A percentile compares a stretch with the other conserved stretches of the same genome.
phyloP scores from a whole-genome alignment of 2,329 filamentous ascomycete species.

The Diplodia mutila region DNA sequence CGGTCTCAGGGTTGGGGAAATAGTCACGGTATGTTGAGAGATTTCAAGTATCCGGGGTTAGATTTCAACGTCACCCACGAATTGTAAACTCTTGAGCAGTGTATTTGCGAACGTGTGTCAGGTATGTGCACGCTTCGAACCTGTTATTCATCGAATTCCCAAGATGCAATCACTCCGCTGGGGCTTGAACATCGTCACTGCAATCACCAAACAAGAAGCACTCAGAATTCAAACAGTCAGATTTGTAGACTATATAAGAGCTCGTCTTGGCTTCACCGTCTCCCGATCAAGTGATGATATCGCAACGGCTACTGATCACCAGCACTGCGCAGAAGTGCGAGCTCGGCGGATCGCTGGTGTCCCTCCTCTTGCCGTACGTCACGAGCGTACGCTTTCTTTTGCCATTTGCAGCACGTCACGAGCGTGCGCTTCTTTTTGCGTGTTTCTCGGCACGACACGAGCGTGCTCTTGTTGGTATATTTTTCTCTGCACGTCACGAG shows the following conservation, averaged over 20 bases:
- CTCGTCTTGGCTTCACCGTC: constrained; percentile 19
- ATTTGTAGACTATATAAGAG: neutral
- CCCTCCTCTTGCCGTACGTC: constrained; percentile 18
- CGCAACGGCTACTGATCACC: constrained; percentile 18
- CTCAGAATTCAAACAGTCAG: too few relatives aligned
- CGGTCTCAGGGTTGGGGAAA: too few relatives aligned
- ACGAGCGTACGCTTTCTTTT: neutral
- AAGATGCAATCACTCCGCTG: too few relatives aligned
- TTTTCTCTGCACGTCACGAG: neutral
- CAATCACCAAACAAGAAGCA: neutral
- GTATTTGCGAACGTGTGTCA: neutral
- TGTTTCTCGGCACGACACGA: neutral
- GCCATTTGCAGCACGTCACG: neutral
- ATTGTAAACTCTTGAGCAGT: neutral
- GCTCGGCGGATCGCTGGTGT: constrained; percentile 5
- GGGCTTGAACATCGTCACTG: too few relatives aligned
- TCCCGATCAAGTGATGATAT: neutral
- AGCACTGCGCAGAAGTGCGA: constrained; percentile 21
- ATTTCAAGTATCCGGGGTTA: too few relatives aligned
- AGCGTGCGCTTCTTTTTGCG: neutral
- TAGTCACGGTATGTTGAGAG: too few relatives aligned
- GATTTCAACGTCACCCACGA: too few relatives aligned
- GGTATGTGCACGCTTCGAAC: too few relatives aligned
- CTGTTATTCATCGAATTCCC: too few relatives aligned
- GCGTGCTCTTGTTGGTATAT: neutral